phyloP scores from a whole-genome alignment of 495 filamentous ascomycete genomes.

The Penicillium crystallinum region DNA sequence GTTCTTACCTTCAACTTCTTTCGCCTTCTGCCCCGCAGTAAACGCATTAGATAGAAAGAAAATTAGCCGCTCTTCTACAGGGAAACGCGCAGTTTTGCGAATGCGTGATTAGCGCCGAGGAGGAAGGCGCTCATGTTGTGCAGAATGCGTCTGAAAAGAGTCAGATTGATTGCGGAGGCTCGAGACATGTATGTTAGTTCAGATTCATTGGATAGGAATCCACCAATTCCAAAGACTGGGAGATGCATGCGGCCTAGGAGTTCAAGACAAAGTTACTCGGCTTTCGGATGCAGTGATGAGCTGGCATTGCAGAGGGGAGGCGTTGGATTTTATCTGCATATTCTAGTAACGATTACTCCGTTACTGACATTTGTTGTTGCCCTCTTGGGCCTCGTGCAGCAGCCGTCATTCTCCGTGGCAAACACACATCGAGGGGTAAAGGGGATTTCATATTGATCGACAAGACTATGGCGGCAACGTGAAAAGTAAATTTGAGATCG shows the following conservation, averaged over 20 bases:
- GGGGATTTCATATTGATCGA: background rate
- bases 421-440: slow-evolving; percentile 3
- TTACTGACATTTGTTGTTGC: slow-evolving; percentile 14
- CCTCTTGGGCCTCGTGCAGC: slow-evolving; percentile 24
- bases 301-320: slow-evolving; percentile 60
- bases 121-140: slow-evolving; percentile 31
- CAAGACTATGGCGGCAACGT: background rate
- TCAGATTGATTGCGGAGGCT: background rate
- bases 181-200: background rate
- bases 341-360: background rate
- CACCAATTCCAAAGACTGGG: background rate
- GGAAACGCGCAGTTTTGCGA: slow-evolving; percentile 16
- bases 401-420: background rate
- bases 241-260: background rate
- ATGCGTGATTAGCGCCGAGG: slow-evolving; percentile 25
- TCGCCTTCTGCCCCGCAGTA: slow-evolving; percentile 34
- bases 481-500: background rate
- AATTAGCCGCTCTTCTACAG: slow-evolving; percentile 15
- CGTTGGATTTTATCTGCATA: slow-evolving; percentile 16
- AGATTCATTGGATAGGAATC: background rate
- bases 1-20: background rate
- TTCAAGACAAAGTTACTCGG: slow-evolving; percentile 30
- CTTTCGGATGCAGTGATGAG: slow-evolving; percentile 78
- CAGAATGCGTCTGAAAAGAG: slow-evolving; percentile 23
- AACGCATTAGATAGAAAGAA: slow-evolving; percentile 7